Conservation (phyloP, 1,284 basidiomycete species). For the Ganoderma meredithae region DNA sequence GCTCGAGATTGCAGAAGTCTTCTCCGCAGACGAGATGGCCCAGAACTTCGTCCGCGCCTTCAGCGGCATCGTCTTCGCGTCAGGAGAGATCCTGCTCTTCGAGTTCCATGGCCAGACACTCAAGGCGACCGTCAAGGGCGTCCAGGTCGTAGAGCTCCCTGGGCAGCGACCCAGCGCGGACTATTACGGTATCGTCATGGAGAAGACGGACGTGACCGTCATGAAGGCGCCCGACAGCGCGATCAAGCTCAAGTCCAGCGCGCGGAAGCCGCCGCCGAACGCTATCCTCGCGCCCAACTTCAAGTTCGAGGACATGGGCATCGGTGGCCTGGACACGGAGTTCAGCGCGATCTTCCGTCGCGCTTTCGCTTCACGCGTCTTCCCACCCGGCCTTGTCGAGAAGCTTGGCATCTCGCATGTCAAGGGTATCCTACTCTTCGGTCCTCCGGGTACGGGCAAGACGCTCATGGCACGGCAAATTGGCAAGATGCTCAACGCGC, state of each 20-base stretch:
- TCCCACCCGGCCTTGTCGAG: slow-evolving; percentile 95
- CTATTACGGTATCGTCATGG: slow-evolving; percentile 83
- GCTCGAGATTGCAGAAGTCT: slow-evolving; percentile 73
- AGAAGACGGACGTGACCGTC: slow-evolving; percentile 90
- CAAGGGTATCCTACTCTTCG: slow-evolving; percentile 96
- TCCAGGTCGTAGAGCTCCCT: slow-evolving; percentile 75
- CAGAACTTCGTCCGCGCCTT: slow-evolving; percentile 76
- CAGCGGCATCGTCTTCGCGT: slow-evolving; percentile 72
- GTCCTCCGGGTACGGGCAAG: slow-evolving; percentile 98
- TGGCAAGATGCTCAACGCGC: slow-evolving; percentile 98
- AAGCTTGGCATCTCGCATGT: slow-evolving; percentile 99
- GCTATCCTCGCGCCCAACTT: slow-evolving; percentile 98
- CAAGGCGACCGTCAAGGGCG: slow-evolving; percentile 73
- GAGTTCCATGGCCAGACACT: slow-evolving; percentile 93
- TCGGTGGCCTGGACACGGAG: slow-evolving; percentile 96
- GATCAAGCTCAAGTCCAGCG: slow-evolving; percentile 93
- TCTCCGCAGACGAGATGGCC: slow-evolving; percentile 88
- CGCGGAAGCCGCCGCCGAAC: slow-evolving; percentile 91
- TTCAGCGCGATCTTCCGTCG: slow-evolving; percentile 98
- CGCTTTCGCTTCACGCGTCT: slow-evolving; percentile 97
- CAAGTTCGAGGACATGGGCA: slow-evolving; percentile 99
- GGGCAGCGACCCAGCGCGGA: slow-evolving; percentile 57
- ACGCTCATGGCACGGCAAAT: slow-evolving; percentile 99
- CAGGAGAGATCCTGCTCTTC: slow-evolving; percentile 82
- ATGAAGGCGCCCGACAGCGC: slow-evolving; percentile 83